Base-by-base conservation (phyloP, 768 basidiomycete species). In the Polyporus arcularius region DNA sequence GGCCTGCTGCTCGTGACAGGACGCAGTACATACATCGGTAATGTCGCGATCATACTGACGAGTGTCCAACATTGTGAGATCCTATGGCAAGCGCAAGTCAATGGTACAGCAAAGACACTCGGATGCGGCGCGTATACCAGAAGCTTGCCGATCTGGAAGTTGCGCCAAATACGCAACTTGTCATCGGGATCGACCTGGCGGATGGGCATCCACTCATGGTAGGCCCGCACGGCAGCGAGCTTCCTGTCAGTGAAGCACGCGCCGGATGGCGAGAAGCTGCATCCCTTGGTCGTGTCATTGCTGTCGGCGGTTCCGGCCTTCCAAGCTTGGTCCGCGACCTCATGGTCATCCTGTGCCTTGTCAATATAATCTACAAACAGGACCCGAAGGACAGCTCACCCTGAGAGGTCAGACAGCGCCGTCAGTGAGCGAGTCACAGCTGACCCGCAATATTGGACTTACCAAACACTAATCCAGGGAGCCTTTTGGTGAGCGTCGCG, bases 161-260 rank as follows among this genome's bases (percentile, higher is more conserved):
- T 84, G 38, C 85, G 78, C 83, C 83, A 86, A 54, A 85, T 85
- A 30, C 84, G 76, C 15, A 86, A 78, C 64, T 81, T 77, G 70
- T 85, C 83, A 53, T 78, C 78, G 1, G 78, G 76, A 42, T 78
- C 78, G 16, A 86, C 82, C 62, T 85, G 82, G 10, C 85, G 78
- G 60, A 86, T 82, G 12, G 84, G 84, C 74, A 86, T 79, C 84
- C 84, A 85, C 61, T 85, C 84, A 65, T 85, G 82, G 65, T 84
- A 85, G 0, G 82, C 83, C 32, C 83, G 74, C 28, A 85, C 79
- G 8, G 82, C 85, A 46, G 84, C 83, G 2, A 84, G 69, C 69
- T 86, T 86, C 38, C 85, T 73, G 67, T 85, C 82, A 4, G 82
- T 82, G 72, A 85, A 85, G 65, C 82, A 83, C 12, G 82, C 82